phyloP scores from a whole-genome alignment of 441 rosid species.

The Syzygium malaccense region DNA sequence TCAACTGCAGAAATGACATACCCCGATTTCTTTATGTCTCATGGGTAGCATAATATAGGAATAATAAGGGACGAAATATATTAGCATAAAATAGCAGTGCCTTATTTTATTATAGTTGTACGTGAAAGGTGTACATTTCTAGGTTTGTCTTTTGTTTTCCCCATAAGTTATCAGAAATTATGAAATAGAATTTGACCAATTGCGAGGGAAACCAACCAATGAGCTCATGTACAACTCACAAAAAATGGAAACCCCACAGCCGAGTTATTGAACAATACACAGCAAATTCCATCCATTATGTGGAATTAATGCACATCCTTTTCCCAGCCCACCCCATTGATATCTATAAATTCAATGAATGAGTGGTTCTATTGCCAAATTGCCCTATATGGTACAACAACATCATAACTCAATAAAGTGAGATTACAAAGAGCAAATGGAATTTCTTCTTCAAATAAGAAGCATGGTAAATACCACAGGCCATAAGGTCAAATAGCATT shows the following conservation, averaged over 20 bases:
- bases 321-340: neutral
- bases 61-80: neutral
- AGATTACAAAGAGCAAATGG: neutral
- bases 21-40: neutral
- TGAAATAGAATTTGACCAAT: neutral
- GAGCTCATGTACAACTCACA: neutral
- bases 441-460: neutral
- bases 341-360: neutral
- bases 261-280: neutral
- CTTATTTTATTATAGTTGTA: neutral
- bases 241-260: neutral
- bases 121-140: neutral
- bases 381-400: neutral
- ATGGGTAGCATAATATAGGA: neutral
- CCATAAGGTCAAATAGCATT: neutral
- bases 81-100: neutral
- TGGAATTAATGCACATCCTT: neutral
- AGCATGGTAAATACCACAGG: neutral
- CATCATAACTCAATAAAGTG: neutral
- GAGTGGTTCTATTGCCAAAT: neutral
- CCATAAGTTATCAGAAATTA: neutral
- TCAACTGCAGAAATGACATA: neutral
- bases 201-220: neutral
- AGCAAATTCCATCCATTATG: neutral
- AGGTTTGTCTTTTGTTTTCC: neutral